phyloP scores from a whole-genome alignment of 169 alveolate species.

The Ichthyophthirius multifiliis region DNA sequence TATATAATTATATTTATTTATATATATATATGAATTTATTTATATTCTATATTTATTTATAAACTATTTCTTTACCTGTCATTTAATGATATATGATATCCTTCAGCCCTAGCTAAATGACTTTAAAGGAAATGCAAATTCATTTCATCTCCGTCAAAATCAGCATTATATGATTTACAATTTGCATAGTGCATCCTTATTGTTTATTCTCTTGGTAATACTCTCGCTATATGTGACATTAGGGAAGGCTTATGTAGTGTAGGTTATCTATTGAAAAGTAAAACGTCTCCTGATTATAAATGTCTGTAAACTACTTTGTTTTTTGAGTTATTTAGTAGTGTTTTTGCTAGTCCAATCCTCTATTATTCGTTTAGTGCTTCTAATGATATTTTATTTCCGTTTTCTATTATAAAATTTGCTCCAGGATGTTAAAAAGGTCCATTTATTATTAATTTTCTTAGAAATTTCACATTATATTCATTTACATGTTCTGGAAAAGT shows the following conservation, averaged over 20 bases:
- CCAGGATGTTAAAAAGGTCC: constrained; percentile 97
- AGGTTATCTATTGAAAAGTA: constrained; percentile 92
- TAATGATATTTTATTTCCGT: constrained; percentile 67
- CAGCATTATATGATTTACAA: constrained; percentile 99
- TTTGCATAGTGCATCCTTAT: constrained; percentile 97
- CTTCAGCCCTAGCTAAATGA: constrained; percentile 96
- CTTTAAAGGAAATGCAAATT: constrained; percentile 96
- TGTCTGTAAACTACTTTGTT: constrained; percentile 92
- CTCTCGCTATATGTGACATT: constrained; percentile 93
- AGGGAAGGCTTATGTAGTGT: constrained; percentile 97
- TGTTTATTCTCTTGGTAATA: constrained; percentile 92
- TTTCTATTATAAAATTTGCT: constrained; percentile 86
- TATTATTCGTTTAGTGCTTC: constrained; percentile 66
- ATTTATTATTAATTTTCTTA: constrained; percentile 89
- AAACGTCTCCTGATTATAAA: constrained; percentile 95
- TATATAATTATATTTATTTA: too few species aligned
- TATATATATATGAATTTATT: too few species aligned
- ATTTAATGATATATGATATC: constrained; percentile 92
- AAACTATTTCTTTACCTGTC: too few species aligned
- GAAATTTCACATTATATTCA: constrained; percentile 83
- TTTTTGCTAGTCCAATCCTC: constrained; percentile 88
- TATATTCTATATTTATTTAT: too few species aligned
- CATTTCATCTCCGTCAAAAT: constrained; percentile 99
- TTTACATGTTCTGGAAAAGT: constrained; percentile 95
- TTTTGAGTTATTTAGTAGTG: constrained; percentile 53